A percentile compares a stretch with the other conserved stretches of the same genome.
Conservation (phyloP, 176 grass and related monocot genomes). For the Lolium multiflorum region DNA sequence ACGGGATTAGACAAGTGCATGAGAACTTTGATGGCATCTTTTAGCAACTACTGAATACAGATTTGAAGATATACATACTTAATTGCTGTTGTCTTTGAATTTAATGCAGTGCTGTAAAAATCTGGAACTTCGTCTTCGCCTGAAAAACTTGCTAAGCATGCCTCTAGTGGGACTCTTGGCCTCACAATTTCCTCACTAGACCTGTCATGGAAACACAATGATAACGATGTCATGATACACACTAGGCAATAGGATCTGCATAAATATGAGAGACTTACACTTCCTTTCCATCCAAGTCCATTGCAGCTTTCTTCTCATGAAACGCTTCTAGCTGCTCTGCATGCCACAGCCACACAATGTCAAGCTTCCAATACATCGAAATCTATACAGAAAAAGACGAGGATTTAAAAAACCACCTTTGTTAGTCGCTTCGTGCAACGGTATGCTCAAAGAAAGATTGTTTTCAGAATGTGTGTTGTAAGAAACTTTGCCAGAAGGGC, state of each 20-base stretch:
- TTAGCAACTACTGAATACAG: neutral
- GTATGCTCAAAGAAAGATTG: slow-evolving; percentile 89
- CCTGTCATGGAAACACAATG: slow-evolving; percentile 51
- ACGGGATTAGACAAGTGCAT: neutral
- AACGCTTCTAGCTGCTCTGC: slow-evolving; percentile 92
- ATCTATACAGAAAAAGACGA: neutral
- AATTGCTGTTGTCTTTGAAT: slow-evolving; percentile 86
- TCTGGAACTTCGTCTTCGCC: slow-evolving; percentile 82
- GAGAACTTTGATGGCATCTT: slow-evolving; percentile 10
- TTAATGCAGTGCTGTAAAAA: slow-evolving; percentile 93
- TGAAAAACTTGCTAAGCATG: slow-evolving; percentile 88
- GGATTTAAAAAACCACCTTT: slow-evolving; percentile 65
- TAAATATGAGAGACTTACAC: slow-evolving; percentile 59
- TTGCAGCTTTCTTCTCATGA: slow-evolving; percentile 72
- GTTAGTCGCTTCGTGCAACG: slow-evolving; percentile 82
- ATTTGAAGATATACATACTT: slow-evolving; percentile 69
- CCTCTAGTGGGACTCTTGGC: slow-evolving; percentile 89
- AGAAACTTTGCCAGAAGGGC: slow-evolving; percentile 93
- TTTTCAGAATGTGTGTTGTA: slow-evolving; percentile 88
- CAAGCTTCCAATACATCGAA: slow-evolving; percentile 34
- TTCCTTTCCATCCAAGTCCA: slow-evolving; percentile 82
- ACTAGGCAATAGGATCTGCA: slow-evolving; percentile 8
- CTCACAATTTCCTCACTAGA: slow-evolving; percentile 83
- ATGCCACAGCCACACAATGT: slow-evolving; percentile 35
- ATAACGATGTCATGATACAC: slow-evolving; percentile 10